These are phyloP conservation scores for Pseudogymnoascus sp. DNA, from an alignment of 2,329 filamentous ascomycete genomes.

Conservation along the genomic window DNA sequence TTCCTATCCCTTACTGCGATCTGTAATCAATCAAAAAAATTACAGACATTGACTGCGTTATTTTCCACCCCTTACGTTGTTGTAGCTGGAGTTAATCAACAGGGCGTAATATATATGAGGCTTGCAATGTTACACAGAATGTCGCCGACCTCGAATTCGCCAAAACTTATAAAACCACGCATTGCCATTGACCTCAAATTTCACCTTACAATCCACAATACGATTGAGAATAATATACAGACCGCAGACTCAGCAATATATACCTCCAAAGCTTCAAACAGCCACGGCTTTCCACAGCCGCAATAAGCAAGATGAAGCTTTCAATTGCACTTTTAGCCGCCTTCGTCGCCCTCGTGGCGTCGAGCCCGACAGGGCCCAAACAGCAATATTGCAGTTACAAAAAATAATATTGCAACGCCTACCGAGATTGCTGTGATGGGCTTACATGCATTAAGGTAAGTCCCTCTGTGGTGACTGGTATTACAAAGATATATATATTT, in stretches of 20 bases:
- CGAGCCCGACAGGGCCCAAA: not conserved
- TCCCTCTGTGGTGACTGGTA: not conserved
- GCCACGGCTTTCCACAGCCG: no score
- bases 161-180: not conserved
- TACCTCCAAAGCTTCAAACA: not conserved
- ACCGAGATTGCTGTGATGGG: not conserved
- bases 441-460: not conserved
- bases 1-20: no score
- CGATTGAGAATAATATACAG: not conserved
- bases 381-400: not conserved
- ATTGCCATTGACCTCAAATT: not conserved
- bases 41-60: not conserved
- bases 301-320: not conserved
- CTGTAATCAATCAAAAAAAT: not conserved
- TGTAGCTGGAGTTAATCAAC: not conserved
- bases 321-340: not conserved
- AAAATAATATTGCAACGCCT: not conserved
- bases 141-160: not conserved
- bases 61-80: not conserved
- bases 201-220: not conserved
- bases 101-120: not conserved
- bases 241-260: not conserved
- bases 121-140: not conserved
- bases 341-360: not conserved
- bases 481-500: not conserved